Conservation (phyloP, 768 basidiomycete genomes). For the Lentinula sp. region DNA sequence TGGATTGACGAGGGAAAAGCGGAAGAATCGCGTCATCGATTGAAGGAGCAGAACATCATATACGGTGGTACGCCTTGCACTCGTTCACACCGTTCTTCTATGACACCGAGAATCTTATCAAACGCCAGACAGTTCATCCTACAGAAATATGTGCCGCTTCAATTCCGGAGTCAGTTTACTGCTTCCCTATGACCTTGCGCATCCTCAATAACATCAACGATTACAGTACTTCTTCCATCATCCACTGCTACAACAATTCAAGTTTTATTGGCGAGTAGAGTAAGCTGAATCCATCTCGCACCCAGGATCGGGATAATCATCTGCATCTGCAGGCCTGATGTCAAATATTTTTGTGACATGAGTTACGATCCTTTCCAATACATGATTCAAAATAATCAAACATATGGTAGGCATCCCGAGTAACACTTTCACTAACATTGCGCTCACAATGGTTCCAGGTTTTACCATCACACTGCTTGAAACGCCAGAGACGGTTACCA, state of each 20-base stretch:
- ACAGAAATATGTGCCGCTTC: constrained; percentile 76
- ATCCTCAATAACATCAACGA: constrained; percentile 38
- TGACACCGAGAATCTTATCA: background rate
- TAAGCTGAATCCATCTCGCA: constrained; percentile 15
- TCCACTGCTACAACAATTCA: constrained; percentile 44
- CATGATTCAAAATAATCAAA: constrained; percentile 64
- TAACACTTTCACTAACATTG: background rate
- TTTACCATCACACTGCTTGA: constrained; percentile 77
- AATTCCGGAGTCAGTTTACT: constrained; percentile 49
- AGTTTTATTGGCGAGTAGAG: constrained; percentile 63
- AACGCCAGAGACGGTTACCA: constrained; percentile 67
- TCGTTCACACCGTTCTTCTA: background rate
- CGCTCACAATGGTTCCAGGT: constrained; percentile 25
- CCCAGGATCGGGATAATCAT: constrained; percentile 27
- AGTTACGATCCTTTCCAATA: constrained; percentile 60
- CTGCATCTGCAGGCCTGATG: constrained; percentile 50
- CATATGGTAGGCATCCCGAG: constrained; percentile 42
- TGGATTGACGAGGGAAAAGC: constrained; percentile 68
- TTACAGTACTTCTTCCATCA: constrained; percentile 68
- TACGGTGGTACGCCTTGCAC: constrained; percentile 35
- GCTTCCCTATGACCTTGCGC: background rate
- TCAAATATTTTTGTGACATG: constrained; percentile 73
- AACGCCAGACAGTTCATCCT: constrained; percentile 16
- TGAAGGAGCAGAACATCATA: constrained; percentile 42
- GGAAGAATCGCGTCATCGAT: constrained; percentile 38